These are phyloP conservation scores for barley (Hordeum vulgare) DNA, from an alignment of 176 grass and related monocot species.

Conservation along the genomic window MorexV3_pseudomolecules_assembly NC_058520.1:72298698-72299197, in stretches of 20 bases:
- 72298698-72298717: constrained; percentile 4
- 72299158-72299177: neutral
- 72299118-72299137: constrained; percentile 4
- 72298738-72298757: neutral
- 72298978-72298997: neutral
- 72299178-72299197: neutral
- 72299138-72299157: neutral
- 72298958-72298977: neutral
- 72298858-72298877: neutral
- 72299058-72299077: neutral
- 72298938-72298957: neutral
- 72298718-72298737: neutral
- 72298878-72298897: neutral
- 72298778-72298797: neutral
- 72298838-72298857: neutral
- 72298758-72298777: neutral
- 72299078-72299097: neutral
- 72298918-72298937: neutral
- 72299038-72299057: neutral
- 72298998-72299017: neutral
- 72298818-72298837: neutral
- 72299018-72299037: neutral
- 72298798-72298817: neutral
- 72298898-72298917: neutral
- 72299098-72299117: neutral